Evolutionary conservation across 2,329 filamentous ascomycete genomes (phyloP).

Genomic region (Cylindrodendrum hubeiense): DNA sequence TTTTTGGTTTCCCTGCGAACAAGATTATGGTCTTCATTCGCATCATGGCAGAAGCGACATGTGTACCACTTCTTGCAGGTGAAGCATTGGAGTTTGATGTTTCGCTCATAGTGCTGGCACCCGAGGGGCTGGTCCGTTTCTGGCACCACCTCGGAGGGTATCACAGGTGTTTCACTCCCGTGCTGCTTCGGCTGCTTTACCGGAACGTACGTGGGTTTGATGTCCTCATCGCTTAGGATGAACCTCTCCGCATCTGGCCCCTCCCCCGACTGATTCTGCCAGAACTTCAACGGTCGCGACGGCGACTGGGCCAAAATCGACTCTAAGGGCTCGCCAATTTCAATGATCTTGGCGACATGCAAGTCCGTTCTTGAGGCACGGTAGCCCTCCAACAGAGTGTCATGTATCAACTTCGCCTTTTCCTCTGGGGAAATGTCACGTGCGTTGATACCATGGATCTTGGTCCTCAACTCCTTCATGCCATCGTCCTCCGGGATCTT

Average conservation of each 20-base stretch:
- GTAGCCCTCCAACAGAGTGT: slow-evolving; percentile 78
- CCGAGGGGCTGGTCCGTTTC: slow-evolving; percentile 67
- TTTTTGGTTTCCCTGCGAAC: slow-evolving; percentile 87
- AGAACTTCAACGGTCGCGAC: slow-evolving; percentile 68
- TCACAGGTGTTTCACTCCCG: slow-evolving; percentile 54
- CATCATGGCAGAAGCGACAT: slow-evolving; percentile 94
- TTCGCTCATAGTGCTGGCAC: slow-evolving; percentile 93
- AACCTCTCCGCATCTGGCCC: slow-evolving; percentile 57
- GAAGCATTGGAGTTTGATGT: slow-evolving; percentile 95
- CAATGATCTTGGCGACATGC: slow-evolving; percentile 31
- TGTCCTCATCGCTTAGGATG: slow-evolving; percentile 69
- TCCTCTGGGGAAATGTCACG: slow-evolving; percentile 69
- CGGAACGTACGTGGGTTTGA: slow-evolving; percentile 76
- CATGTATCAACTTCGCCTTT: slow-evolving; percentile 80
- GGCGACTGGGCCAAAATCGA: slow-evolving; percentile 55
- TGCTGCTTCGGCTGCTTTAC: slow-evolving; percentile 61
- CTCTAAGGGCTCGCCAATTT: slow-evolving; percentile 36
- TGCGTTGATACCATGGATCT: slow-evolving; percentile 77
- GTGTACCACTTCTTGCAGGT: slow-evolving; percentile 94
- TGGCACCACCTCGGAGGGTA: slow-evolving; percentile 31
- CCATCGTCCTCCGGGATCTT: slow-evolving; percentile 82
- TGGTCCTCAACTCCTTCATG: slow-evolving; percentile 74
- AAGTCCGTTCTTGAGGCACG: slow-evolving; percentile 48
- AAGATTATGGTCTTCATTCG: slow-evolving; percentile 81
- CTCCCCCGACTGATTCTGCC: slow-evolving; percentile 64